phyloP scores from a whole-genome alignment of 2,329 filamentous ascomycete genomes.

The Fusarium temperatum region DNA sequence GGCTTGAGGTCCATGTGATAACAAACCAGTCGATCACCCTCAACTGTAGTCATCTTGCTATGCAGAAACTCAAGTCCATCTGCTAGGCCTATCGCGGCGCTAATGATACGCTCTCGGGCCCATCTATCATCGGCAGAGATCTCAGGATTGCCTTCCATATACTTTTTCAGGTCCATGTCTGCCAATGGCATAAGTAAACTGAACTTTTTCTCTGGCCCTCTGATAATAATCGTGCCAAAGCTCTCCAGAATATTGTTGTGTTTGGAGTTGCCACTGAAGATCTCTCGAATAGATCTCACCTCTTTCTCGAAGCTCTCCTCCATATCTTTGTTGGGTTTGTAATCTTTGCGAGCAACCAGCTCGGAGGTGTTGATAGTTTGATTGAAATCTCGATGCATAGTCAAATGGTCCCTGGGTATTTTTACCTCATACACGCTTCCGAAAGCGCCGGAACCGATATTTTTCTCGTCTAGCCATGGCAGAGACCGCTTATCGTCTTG shows the following conservation, averaged over 20 bases:
- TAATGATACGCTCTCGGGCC: neutral
- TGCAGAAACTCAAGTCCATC: neutral
- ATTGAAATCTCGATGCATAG: neutral
- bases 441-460: neutral
- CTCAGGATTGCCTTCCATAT: neutral
- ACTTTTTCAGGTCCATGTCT: neutral
- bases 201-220: neutral
- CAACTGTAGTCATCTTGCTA: neutral
- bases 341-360: neutral
- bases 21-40: neutral
- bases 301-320: neutral
- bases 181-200: neutral
- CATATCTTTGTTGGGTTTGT: neutral
- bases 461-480: neutral
- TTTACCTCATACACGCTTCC: neutral
- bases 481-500: neutral
- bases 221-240: neutral
- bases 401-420: neutral
- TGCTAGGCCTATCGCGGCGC: neutral
- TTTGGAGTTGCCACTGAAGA: neutral
- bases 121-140: neutral
- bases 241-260: neutral
- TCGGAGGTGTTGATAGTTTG: neutral
- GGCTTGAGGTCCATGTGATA: neutral
- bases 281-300: neutral